These are phyloP conservation scores for Aspergillus candidus DNA, from an alignment of 2,329 filamentous ascomycete species.

Conservation along the genomic window DNA sequence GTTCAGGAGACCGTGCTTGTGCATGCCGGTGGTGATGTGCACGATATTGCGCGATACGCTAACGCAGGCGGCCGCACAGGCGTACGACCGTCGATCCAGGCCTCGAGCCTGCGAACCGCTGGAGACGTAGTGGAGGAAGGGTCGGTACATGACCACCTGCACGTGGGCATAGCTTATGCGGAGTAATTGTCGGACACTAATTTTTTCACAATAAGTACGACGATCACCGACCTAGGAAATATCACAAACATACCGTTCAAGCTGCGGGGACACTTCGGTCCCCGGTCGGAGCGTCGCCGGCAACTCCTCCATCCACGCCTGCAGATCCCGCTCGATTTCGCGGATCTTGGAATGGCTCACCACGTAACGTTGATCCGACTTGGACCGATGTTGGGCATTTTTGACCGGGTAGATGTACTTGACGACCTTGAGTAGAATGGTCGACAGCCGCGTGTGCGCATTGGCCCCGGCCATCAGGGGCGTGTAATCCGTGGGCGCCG, in stretches of 20 bases:
- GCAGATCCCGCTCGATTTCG: slow-evolving; percentile 58
- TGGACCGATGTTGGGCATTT: slow-evolving; percentile 37
- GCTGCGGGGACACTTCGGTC: slow-evolving; percentile 65
- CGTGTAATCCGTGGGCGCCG: slow-evolving; percentile 51
- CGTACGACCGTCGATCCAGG: slow-evolving; percentile 58
- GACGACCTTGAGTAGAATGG: slow-evolving; percentile 56
- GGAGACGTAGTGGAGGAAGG: slow-evolving; percentile 60
- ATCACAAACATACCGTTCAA: slow-evolving; percentile 60
- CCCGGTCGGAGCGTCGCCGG: slow-evolving; percentile 74
- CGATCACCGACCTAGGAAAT: slow-evolving; percentile 1
- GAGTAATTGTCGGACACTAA: slow-evolving; percentile 54
- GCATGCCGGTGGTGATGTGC: slow-evolving; percentile 61
- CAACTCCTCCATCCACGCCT: slow-evolving; percentile 59
- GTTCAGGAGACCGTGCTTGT: slow-evolving; percentile 53
- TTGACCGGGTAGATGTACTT: slow-evolving; percentile 61
- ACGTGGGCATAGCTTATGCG: slow-evolving; percentile 60
- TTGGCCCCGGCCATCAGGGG: slow-evolving; percentile 57
- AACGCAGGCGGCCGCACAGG: slow-evolving; percentile 60
- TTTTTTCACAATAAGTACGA: background rate
- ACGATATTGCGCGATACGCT: slow-evolving; percentile 62
- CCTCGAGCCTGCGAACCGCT: slow-evolving; percentile 43
- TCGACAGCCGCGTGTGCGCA: slow-evolving; percentile 53
- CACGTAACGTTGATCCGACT: slow-evolving; percentile 51
- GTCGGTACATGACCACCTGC: slow-evolving; percentile 59
- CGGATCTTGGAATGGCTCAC: slow-evolving; percentile 60